A percentile compares a stretch with the other conserved stretches of the same genome.
Conservation (phyloP, 768 basidiomycete species). For the Steccherinum ochraceum region DNA sequence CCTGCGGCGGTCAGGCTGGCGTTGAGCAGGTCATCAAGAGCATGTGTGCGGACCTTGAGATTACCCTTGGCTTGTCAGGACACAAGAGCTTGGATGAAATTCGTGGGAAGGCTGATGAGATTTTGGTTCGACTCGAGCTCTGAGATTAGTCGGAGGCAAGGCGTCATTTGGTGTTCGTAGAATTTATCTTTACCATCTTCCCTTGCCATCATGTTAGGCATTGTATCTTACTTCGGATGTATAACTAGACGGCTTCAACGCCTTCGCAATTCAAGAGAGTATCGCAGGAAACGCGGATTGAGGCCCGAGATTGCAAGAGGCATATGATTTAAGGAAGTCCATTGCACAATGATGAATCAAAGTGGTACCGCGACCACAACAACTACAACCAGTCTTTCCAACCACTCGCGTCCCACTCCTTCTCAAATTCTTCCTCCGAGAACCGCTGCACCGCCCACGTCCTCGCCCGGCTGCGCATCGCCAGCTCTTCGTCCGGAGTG, state of each 20-base stretch:
- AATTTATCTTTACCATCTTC: too few relatives aligned
- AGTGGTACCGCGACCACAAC: not conserved
- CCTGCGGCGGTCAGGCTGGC: constrained; percentile 64
- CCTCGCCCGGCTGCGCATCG: constrained; percentile 63
- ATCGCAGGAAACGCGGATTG: too few relatives aligned
- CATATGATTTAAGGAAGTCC: too few relatives aligned
- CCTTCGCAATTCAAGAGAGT: too few relatives aligned
- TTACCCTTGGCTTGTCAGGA: constrained; percentile 57
- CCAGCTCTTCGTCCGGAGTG: constrained; percentile 44
- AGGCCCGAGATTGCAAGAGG: too few relatives aligned
- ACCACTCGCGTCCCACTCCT: constrained; percentile 62
- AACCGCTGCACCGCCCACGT: constrained; percentile 68
- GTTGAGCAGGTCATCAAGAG: constrained; percentile 68
- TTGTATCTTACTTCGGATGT: too few relatives aligned
- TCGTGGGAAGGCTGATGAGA: constrained; percentile 48
- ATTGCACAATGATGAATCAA: not conserved
- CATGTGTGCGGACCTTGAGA: constrained; percentile 63
- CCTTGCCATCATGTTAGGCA: too few relatives aligned
- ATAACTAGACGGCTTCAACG: not conserved
- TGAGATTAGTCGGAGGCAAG: constrained; percentile 3
- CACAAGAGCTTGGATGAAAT: constrained; percentile 54
- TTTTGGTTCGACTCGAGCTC: constrained; percentile 25
- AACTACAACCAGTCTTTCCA: constrained; percentile 34
- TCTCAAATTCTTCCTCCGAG: constrained; percentile 71
- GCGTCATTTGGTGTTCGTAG: too few relatives aligned